Evolutionary conservation across 1,284 basidiomycete genomes (phyloP).

Genomic region (Flammula alnicola): DNA sequence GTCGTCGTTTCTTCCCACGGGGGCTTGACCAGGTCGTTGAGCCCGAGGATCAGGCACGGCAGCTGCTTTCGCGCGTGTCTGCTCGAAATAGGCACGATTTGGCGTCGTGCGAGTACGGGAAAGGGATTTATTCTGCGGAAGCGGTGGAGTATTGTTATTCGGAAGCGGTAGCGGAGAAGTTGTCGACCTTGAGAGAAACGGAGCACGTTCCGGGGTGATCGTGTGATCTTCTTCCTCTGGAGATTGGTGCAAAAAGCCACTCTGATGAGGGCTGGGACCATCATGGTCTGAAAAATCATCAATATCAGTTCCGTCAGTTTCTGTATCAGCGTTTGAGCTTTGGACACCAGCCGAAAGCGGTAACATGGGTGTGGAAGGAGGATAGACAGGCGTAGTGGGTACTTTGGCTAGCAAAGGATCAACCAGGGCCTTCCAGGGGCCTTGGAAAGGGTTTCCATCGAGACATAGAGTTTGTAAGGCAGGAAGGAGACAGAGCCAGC

Average conservation of each 20-base stretch:
- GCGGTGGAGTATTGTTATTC: too few relatives aligned
- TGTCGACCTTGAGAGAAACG: constrained; percentile 51
- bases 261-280: constrained; percentile 42
- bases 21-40: constrained; percentile 21
- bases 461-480: constrained; percentile 87
- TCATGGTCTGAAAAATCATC: constrained; percentile 66
- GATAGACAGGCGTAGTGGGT: constrained; percentile 65
- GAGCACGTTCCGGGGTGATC: constrained; percentile 65
- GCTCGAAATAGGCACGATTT: constrained; percentile 62
- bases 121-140: constrained; percentile 42
- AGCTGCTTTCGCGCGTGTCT: constrained; percentile 41
- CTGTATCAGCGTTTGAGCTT: constrained; percentile 42
- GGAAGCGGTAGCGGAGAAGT: constrained; percentile 45
- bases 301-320: constrained; percentile 51
- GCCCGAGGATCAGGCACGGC: constrained; percentile 27
- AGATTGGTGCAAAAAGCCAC: constrained; percentile 32
- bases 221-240: constrained; percentile 72
- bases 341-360: constrained; percentile 53
- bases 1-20: constrained; percentile 35
- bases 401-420: constrained; percentile 75
- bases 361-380: constrained; percentile 66
- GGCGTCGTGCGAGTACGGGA: constrained; percentile 73
- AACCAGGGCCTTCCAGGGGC: constrained; percentile 88
- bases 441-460: constrained; percentile 93
- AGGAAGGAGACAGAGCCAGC: constrained; percentile 89